Percentiles rank a stretch among this genome's conserved stretches.
Conservation (phyloP, 2,329 filamentous ascomycete species). For the Neoarthrinium moseri region DNA sequence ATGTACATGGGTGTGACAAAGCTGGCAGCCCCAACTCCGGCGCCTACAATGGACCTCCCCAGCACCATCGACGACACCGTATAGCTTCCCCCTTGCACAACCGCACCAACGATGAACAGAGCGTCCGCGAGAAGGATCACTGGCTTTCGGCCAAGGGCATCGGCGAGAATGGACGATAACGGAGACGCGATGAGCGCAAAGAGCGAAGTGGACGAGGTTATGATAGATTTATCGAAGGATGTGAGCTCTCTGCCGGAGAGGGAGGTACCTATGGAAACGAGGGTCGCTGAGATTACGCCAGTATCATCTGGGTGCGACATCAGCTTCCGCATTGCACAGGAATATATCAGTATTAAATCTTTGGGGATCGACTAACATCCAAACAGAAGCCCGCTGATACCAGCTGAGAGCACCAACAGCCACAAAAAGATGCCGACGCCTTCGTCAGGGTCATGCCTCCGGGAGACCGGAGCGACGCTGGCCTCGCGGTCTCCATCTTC, state of each 20-base stretch:
- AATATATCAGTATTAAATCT: neutral
- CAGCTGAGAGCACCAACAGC: slow-evolving; percentile 62
- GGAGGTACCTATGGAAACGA: slow-evolving; percentile 61
- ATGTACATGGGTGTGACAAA: slow-evolving; percentile 89
- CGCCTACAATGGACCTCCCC: slow-evolving; percentile 68
- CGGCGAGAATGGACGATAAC: slow-evolving; percentile 62
- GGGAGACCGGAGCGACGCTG: slow-evolving; percentile 3
- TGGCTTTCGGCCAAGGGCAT: slow-evolving; percentile 58
- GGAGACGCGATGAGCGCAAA: slow-evolving; percentile 65
- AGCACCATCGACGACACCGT: slow-evolving; percentile 64
- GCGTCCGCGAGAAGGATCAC: slow-evolving; percentile 64
- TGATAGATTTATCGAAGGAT: slow-evolving; percentile 66
- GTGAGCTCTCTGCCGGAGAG: slow-evolving; percentile 57
- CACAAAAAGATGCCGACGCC: slow-evolving; percentile 52
- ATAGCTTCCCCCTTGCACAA: slow-evolving; percentile 59
- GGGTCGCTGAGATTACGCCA: slow-evolving; percentile 66
- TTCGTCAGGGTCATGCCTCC: neutral
- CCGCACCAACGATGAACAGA: slow-evolving; percentile 67
- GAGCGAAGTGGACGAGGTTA: slow-evolving; percentile 68
- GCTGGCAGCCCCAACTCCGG: slow-evolving; percentile 72
- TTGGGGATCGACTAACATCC: slow-evolving; percentile 51
- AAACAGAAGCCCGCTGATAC: slow-evolving; percentile 67
- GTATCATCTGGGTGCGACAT: slow-evolving; percentile 52
- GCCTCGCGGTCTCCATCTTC: slow-evolving; percentile 11
- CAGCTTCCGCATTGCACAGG: too few relatives aligned